phyloP scores from a whole-genome alignment of 306 rosid species.

The Boehmeria nivea region DNA sequence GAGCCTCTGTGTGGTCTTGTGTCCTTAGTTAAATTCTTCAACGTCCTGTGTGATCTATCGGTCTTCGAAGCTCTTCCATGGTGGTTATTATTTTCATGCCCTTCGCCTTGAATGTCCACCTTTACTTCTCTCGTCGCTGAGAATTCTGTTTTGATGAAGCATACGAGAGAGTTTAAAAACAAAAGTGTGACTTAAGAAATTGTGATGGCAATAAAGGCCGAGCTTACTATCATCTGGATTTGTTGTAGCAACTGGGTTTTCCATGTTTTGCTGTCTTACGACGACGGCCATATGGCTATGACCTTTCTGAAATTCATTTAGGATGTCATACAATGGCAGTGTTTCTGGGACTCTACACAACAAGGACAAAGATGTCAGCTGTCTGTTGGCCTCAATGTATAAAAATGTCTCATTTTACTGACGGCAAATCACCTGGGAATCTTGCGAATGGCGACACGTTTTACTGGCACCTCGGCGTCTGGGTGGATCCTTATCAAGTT shows the following conservation, averaged over 20 bases:
- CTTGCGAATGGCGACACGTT: no score
- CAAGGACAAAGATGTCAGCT: background rate
- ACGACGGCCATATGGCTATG: conserved; percentile 88
- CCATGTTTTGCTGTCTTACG: conserved; percentile 34
- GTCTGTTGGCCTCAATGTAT: no score
- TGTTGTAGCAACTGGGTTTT: conserved; percentile 19
- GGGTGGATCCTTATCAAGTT: conserved; percentile 55
- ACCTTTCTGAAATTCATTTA: conserved; percentile 81
- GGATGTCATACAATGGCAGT: conserved; percentile 69
- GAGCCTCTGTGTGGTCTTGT: conserved; percentile 29
- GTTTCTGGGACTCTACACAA: conserved; percentile 54
- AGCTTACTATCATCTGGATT: conserved; percentile 30
- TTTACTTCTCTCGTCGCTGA: conserved; percentile 32
- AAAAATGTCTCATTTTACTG: no score
- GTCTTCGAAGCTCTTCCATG: conserved; percentile 35
- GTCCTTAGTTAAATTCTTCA: conserved; percentile 41
- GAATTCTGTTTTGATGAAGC: background rate
- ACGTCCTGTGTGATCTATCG: conserved; percentile 37
- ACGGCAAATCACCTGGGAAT: no score
- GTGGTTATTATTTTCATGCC: conserved; percentile 6
- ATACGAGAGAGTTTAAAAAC: background rate
- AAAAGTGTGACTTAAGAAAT: background rate
- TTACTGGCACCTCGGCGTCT: conserved; percentile 32
- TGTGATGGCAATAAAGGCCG: background rate
- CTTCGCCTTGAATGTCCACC: conserved; percentile 46